Base-by-base conservation (phyloP, 2,329 filamentous ascomycete species). In the Clarireedia monteithiana region DNA sequence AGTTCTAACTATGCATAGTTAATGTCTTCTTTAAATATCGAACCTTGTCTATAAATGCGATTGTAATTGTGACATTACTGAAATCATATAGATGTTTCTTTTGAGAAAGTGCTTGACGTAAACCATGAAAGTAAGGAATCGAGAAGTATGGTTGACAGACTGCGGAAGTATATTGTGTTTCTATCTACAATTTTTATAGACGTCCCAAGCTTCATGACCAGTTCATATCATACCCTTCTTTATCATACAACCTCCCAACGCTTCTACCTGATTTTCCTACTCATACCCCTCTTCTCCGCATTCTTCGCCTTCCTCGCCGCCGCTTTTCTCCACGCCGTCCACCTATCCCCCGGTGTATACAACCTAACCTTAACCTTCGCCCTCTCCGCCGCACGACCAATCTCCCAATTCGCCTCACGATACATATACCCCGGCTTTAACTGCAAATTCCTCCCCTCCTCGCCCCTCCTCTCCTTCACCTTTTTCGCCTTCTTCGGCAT, bases 401-500 rank as follows among this genome's bases (percentile, higher is more conserved):
- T 86, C 70, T 82, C 73, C 81, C 82, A 85, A 69, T 88, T 88
- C 6, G 80, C 75, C 70, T 84, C 77, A 60, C 84, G 74, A 67
- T 80, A 85, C 72, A 82, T 81, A 66, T 85, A 85, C 4, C 82
- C 81, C 4, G 78, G 75, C 56, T 77, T 74, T 59, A 82, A 63
- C 46, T 63, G 68, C 38, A 78, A 64, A 24, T 66, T 63, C 24
- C 64, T 66, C 57, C 70, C 60, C 53, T 67, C 62, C 50, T 71
- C 67, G 36, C 69, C 69, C 55, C 70, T 70, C 54, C 60, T 59
- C 57, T 64, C 55, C 44, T 62, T 63, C 27, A 48, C 39, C 42
- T 62, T 60, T 49, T 40, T 60, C 42, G 17, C 44, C 47, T 58
- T 34, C 46, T 52, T 60, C 40, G 58, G 53, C 40, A 39, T 56